Evolutionary conservation across 305 asterid genomes (phyloP), one percentile per base, ranked within the genome.

Genomic region (Solanum chacoense): DNA sequence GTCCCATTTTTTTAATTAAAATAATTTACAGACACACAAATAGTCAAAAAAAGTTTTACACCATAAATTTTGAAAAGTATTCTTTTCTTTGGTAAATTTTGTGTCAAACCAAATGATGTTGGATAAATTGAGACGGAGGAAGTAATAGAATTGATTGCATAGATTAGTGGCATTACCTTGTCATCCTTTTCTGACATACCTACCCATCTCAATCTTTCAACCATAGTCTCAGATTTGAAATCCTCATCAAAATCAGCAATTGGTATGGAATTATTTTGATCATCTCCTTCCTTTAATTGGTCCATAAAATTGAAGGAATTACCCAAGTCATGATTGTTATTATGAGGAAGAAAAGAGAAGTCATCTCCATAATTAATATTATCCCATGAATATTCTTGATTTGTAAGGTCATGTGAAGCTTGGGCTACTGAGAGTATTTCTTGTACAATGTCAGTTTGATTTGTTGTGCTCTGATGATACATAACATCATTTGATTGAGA

Each of bases 351-450:
- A 78, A 95, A 98, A 6, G 98, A 93, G 87, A 98, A 95, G 32
- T 95, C 98, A 37, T 95, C 95, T 36, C 88, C 55, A 6, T 92
- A 92, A 11, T 89, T 74, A 32, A 32, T 74, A 24, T 1, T 50
- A 59, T 90, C 92, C 91, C 92, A 63, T 90, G 91, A 12, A 16
- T 69, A 69, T 69, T 91, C 93, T 84, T 92, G 95, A 89, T 94
- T 94, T 89, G 93, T 95, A 72, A 94, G 91, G 80, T 94, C 88
- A 20, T 95, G 95, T 67, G 99, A 96, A 90, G 96, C 96, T 88
- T 97, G 97, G 50, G 98, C 99, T 20, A 96, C 96, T 8, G 98
- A 95, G 24, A 94, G 94, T 75, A 95, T 97, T 92, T 96, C 98
- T 36, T 95, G 94, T 3, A 98, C 90, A 85, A 90, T 90, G 72